Percentiles rank a stretch among this genome's conserved stretches.
These are phyloP conservation scores for Wickerhamomyces ciferrii DNA, from an alignment of 805 yeast genomes.

Conservation along the genomic window DNA sequence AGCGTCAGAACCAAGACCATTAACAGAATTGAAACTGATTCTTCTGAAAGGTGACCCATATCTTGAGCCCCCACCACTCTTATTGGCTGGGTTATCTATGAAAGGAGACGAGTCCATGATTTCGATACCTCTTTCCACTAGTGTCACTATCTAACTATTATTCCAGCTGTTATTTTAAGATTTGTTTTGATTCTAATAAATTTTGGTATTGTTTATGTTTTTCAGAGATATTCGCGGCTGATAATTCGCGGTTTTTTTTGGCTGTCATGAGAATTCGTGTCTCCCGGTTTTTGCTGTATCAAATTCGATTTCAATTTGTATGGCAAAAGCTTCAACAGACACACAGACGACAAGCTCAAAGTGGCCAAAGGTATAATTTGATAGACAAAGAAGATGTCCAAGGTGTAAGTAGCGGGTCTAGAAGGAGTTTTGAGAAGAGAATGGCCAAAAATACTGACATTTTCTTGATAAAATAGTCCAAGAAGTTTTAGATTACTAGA, in stretches of 20 bases:
- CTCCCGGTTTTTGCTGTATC: background rate
- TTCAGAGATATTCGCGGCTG: too few relatives aligned
- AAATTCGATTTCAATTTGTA: background rate
- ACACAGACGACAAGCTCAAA: background rate
- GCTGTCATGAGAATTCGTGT: background rate
- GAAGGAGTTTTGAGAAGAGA: background rate
- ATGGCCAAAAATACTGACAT: background rate
- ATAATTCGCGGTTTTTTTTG: background rate
- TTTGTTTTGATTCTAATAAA: too few relatives aligned
- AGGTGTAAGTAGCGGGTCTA: slow-evolving; percentile 32
- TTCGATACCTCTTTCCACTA: too few relatives aligned
- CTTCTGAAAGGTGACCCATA: slow-evolving; percentile 17
- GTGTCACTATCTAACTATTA: too few relatives aligned
- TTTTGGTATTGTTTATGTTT: background rate
- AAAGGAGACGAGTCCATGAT: slow-evolving; percentile 28
- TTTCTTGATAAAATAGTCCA: slow-evolving; percentile 44
- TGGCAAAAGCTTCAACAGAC: background rate
- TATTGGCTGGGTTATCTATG: slow-evolving; percentile 17
- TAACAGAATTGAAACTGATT: slow-evolving; percentile 2
- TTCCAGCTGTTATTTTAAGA: too few relatives aligned
- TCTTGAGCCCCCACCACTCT: slow-evolving; percentile 1
- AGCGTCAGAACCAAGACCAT: slow-evolving; percentile 2
- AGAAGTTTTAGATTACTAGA: slow-evolving; percentile 92
- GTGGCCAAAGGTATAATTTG: background rate
- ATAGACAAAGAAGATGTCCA: slow-evolving; percentile 29